These are phyloP conservation scores for Elongisporangium senticosum DNA, from an alignment of 352 stramenopile species.

Conservation along the genomic window DNA sequence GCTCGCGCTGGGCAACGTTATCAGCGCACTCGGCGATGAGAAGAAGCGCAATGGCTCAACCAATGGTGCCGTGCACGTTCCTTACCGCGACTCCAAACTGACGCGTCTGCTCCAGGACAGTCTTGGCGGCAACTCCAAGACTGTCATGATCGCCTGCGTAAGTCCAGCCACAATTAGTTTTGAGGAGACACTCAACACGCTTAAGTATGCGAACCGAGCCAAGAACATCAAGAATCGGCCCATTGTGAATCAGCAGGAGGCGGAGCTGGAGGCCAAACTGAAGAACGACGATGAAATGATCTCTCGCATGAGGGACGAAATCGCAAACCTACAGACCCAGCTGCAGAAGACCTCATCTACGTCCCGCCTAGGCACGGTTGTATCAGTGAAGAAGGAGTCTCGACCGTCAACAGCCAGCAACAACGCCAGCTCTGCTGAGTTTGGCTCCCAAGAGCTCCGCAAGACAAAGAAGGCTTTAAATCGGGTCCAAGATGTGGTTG, in stretches of 20 bases:
- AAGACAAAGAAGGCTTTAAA: conserved; percentile 34
- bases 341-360: conserved; percentile 30
- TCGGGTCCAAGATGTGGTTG: conserved; percentile 39
- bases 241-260: conserved; percentile 90
- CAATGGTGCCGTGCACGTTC: conserved; percentile 56
- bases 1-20: conserved; percentile 94
- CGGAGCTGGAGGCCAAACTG: conserved; percentile 44
- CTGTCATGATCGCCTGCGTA: conserved; percentile 89
- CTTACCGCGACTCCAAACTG: conserved; percentile 90
- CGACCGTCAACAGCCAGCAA: neutral
- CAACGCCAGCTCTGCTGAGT: conserved; percentile 3
- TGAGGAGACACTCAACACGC: conserved; percentile 96
- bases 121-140: conserved; percentile 87
- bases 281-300: conserved; percentile 46
- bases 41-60: conserved; percentile 49
- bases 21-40: conserved; percentile 90
- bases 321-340: conserved; percentile 63
- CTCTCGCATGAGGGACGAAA: conserved; percentile 73
- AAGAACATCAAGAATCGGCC: conserved; percentile 99
- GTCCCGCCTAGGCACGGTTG: conserved; percentile 7
- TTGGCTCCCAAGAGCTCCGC: conserved; percentile 17
- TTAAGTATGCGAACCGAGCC: conserved; percentile 98
- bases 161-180: conserved; percentile 78
- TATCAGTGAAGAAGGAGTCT: conserved; percentile 7
- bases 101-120: conserved; percentile 85